Conservation (phyloP, 1,284 basidiomycete species). For the Leccinum pachyderme region DNA sequence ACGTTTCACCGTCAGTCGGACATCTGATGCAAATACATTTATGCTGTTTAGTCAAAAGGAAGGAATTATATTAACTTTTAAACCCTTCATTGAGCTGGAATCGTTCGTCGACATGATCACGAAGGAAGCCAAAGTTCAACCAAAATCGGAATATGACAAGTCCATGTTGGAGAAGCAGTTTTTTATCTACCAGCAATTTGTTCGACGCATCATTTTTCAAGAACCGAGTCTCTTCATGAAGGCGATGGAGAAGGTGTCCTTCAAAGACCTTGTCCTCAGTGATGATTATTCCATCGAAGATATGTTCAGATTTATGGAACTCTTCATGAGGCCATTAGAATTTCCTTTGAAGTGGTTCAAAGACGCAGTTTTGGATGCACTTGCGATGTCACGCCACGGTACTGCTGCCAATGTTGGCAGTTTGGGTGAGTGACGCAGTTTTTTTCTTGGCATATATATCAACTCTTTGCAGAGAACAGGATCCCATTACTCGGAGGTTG, state of each 20-base stretch:
- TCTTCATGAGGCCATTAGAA: constrained; percentile 5
- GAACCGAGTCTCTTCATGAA: constrained; percentile 28
- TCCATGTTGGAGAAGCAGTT: not conserved
- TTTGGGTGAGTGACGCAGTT: constrained; percentile 1
- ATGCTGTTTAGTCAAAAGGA: constrained; percentile 8
- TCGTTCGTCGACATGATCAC: not conserved
- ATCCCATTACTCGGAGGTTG: constrained; percentile 30
- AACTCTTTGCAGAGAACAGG: constrained; percentile 4
- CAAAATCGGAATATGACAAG: not conserved
- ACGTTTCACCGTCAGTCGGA: not conserved
- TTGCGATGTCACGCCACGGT: constrained; percentile 18
- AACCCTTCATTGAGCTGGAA: constrained; percentile 5
- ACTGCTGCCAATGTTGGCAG: constrained; percentile 16
- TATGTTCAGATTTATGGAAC: constrained; percentile 7
- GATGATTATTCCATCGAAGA: constrained; percentile 30
- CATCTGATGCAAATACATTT: not conserved
- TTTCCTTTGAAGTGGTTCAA: constrained; percentile 30
- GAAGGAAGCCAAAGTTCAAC: too few relatives aligned
- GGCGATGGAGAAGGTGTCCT: constrained; percentile 29
- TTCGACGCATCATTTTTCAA: constrained; percentile 28
- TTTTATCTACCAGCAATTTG: constrained; percentile 20
- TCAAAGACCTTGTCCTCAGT: constrained; percentile 31
- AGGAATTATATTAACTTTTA: not conserved
- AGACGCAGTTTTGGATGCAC: constrained; percentile 29
- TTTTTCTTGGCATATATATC: not conserved